phyloP scores from a whole-genome alignment of 257 asterid genomes.

The Fraxinus pennsylvanica region DNA sequence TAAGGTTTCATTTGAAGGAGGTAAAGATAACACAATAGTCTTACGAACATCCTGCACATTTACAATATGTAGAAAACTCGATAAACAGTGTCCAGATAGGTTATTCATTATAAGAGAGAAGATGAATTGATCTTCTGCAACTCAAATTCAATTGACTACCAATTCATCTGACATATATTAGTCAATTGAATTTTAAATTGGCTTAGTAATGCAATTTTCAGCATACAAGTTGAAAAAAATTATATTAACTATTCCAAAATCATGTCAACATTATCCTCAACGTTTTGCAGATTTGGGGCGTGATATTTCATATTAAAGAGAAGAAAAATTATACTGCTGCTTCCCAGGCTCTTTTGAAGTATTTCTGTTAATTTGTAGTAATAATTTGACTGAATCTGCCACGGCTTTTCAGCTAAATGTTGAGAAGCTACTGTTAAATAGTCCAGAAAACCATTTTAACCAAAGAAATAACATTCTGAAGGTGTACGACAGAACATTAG shows the following conservation, averaged over 20 bases:
- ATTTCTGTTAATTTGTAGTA: not conserved
- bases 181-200: not conserved
- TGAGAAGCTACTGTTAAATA: not conserved
- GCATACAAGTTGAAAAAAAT: not conserved
- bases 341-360: not conserved
- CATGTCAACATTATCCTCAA: not conserved
- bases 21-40: conserved; percentile 74
- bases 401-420: not conserved
- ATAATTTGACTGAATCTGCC: not conserved
- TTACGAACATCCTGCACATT: conserved; percentile 84
- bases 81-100: not conserved
- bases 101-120: not conserved
- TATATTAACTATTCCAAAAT: not conserved
- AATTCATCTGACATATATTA: not conserved
- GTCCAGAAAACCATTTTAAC: not conserved
- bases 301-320: not conserved
- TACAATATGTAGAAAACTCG: not conserved
- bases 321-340: not conserved
- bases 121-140: not conserved
- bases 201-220: not conserved
- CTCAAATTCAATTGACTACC: not conserved
- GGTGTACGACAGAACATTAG: not conserved
- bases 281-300: not conserved
- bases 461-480: conserved; percentile 15
- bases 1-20: conserved; percentile 73